phyloP scores from a whole-genome alignment of 345 rosid species.

The Alliaria petiolata region DNA sequence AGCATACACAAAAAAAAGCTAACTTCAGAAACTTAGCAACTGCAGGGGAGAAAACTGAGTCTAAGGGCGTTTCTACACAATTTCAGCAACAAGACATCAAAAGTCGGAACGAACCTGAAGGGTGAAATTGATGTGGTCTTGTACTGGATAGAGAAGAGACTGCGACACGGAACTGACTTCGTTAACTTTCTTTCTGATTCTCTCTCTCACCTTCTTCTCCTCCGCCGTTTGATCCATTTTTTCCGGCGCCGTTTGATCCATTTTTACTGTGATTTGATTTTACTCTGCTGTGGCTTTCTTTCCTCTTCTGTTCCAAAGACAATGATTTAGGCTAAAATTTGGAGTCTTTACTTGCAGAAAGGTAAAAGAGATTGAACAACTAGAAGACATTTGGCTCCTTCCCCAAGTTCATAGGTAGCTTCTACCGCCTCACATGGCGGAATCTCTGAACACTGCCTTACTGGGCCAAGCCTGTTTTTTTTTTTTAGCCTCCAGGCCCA shows the following conservation, averaged over 20 bases:
- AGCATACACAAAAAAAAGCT: neutral
- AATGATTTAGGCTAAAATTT: neutral
- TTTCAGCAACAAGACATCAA: neutral
- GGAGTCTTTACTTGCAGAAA: neutral
- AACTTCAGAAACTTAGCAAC: neutral
- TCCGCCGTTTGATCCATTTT: slow-evolving; percentile 63
- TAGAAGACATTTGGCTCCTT: neutral
- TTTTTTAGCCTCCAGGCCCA: neutral
- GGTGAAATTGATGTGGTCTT: slow-evolving; percentile 87
- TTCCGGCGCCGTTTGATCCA: slow-evolving; percentile 49
- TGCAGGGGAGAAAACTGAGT: neutral
- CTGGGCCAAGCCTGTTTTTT: slow-evolving; percentile 5
- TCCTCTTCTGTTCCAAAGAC: neutral
- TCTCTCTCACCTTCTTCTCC: slow-evolving; percentile 59
- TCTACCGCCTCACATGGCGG: slow-evolving; percentile 11
- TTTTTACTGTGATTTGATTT: slow-evolving; percentile 35
- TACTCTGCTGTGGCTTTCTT: neutral
- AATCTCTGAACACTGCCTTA: neutral
- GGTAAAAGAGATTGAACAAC: neutral
- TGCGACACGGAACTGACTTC: slow-evolving; percentile 72
- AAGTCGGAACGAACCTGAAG: slow-evolving; percentile 56
- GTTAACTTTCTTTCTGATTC: slow-evolving; percentile 57
- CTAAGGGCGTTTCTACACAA: neutral
- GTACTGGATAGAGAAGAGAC: slow-evolving; percentile 64
- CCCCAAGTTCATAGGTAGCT: slow-evolving; percentile 2